Evolutionary conservation across 768 basidiomycete genomes (phyloP), one percentile per base, ranked within the genome.

Genomic region (Suillus americanus): DNA sequence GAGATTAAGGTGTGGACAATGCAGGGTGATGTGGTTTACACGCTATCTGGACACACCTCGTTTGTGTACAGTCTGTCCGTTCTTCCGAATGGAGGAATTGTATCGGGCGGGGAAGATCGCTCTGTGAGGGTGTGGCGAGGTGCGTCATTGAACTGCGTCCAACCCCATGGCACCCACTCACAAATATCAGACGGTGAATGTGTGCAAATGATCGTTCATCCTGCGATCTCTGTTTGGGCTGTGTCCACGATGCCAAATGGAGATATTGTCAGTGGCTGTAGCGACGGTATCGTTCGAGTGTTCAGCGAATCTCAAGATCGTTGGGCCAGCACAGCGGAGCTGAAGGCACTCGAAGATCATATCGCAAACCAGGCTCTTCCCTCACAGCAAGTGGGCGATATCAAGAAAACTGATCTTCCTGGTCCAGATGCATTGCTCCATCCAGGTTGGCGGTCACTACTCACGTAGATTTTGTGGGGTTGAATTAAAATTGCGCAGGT

Each of bases 141-240:
- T 91, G 70, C 65, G 85, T 75, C 16, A 43, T 38, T 51, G 6
- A 41, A 61, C 20, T 28, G 10, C n/a, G 46, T 35, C 8, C 35
- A 30, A 53, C 46, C 55, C 30, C 61, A 23, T 5, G 25, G 30
- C 12, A n/a, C 63, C 67, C 54, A 53, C 63, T 60, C 61, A 62
- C 55, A 45, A 46, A 25, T 35, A 41, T 38, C 68, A 93, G 96
- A 94, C 68, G 95, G 93, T 16, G 92, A 95, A 75, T 92, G 92
- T 68, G 77, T 85, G 7, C 97, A 99, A 76, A 91, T 90, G 12
- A 87, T 99, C 65, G 85, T 92, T 12, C 95, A 97, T 72, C 95
- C 97, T 8, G 94, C 94, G 9, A 93, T 97, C 63, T 98, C 97
- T n/a, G 93, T 99, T 2, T 99, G 97, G 97, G 80, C 92, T 3